These are phyloP conservation scores for Alternaria gaisen DNA, from an alignment of 2,329 filamentous ascomycete species.

Conservation along the genomic window DNA sequence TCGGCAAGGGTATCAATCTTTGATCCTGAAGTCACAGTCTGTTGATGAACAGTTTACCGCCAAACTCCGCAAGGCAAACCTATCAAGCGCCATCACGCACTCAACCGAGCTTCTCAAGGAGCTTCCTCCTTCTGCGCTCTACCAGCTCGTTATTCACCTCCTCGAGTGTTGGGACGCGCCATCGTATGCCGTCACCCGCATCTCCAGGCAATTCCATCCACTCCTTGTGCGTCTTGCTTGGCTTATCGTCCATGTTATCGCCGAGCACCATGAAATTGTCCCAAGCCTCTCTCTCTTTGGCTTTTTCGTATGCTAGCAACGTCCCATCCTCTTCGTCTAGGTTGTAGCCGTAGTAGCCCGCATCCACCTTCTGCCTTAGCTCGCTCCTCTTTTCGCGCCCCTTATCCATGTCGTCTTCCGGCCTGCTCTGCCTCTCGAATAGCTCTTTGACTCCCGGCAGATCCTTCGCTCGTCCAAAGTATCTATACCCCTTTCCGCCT, in stretches of 20 bases:
- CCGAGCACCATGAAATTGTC: constrained; percentile 70
- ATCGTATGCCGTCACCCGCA: constrained; percentile 79
- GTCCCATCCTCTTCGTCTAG: constrained; percentile 88
- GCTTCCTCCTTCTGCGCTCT: constrained; percentile 80
- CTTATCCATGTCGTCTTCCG: constrained; percentile 63
- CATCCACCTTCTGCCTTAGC: constrained; percentile 80
- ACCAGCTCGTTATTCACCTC: constrained; percentile 96
- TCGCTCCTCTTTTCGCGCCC: constrained; percentile 74
- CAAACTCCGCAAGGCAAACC: constrained; percentile 4
- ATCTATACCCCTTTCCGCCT: constrained; percentile 86
- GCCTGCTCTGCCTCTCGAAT: constrained; percentile 48
- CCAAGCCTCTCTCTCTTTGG: constrained; percentile 83
- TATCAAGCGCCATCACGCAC: not conserved
- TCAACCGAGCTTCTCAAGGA: constrained; percentile 78
- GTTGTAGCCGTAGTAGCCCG: constrained; percentile 95
- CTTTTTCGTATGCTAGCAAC: constrained; percentile 79
- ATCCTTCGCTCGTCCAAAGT: constrained; percentile 86
- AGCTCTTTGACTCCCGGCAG: constrained; percentile 95
- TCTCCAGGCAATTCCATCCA: constrained; percentile 93
- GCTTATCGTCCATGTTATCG: constrained; percentile 53
- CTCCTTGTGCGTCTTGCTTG: constrained; percentile 41
- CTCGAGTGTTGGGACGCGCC: constrained; percentile 84
- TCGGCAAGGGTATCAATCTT: constrained; percentile 27
- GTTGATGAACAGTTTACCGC: constrained; percentile 15
- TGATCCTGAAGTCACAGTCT: constrained; percentile 12